Evolutionary conservation across 495 filamentous ascomycete genomes (phyloP), one percentile per base, ranked within the genome.

Genomic region (Annulohypoxylon maeteangense): DNA sequence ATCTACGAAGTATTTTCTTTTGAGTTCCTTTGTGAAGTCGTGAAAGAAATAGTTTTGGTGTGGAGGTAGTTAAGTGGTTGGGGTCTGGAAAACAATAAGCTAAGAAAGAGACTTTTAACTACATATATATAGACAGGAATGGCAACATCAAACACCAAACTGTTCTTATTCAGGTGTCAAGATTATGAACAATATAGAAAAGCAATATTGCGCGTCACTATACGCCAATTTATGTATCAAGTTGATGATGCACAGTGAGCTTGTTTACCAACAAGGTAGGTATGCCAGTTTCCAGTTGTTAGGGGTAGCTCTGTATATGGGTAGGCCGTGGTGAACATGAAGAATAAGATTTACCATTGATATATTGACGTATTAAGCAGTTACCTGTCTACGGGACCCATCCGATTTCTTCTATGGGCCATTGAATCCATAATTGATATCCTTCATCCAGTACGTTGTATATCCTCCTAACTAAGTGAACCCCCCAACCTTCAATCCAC

Each of bases 401-500:
- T 1, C 80, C 80, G 14, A 81, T 68, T 44, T 83, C 78, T 45
- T 83, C 75, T 25, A 82, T 78, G 0, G 81, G 79, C 80, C 81
- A 81, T 65, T 73, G 75, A 23, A 83, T 75, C 81, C 79, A 83
- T 44, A 76, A 70, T 25, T 78, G 75, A 66, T 83, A 76, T 58
- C 80, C 75, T n/a, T 78, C 75, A 65, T 81, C 76, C 7, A 84
- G 54, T 25, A 68, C 55, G 14, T 72, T 36, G 32, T 78, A 80
- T 58, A 84, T 82, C 25, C 71, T 74, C 20, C 54, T 59, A 10
- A 84, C 76, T 11, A 82, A 58, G 54, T 81, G 80, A 40, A 75
- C 48, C 14, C 78, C 78, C 71, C 78, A 83, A 1, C 79, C 82
- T 71, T 81, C 74, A 38, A 80, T 72, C 81, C 82, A 84, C 82